Base-by-base conservation (phyloP, 1,284 basidiomycete genomes). In the Agroathelia rolfsii region DNA sequence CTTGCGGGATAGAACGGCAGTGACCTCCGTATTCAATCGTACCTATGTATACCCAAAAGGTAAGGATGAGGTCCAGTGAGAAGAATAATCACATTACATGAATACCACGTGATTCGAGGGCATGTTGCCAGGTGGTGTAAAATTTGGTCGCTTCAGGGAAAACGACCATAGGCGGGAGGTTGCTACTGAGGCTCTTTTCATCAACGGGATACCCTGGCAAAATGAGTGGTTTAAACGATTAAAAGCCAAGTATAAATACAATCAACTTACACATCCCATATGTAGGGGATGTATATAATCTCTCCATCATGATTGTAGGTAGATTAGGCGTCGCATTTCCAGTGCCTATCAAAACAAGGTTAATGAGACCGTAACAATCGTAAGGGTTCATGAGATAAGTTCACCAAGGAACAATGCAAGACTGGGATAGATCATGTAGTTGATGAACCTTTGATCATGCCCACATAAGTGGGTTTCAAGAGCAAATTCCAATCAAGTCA, bases 401-500 rank as follows among this genome's bases (percentile, higher is more conserved):
- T 19, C 8, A 36, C 14, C 6, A 9, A 13, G 30, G 21, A 28
- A 15, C 19, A 30, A 8, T 5, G 11, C 34, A 22, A 20, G 36
- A 34, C 38, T 40, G 6, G 41, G 41, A 26, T 40, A 40, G 9
- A 43, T 41, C 39, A 43, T 40, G 19, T 30, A 36, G 20, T 43
- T 41, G 22, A 43, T 43, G 34, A 43, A 43, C 31, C 41, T 43
- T n/a, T n/a, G n/a, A n/a, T n/a, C n/a, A n/a, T n/a, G n/a, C n/a
- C n/a, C n/a, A n/a, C n/a, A 14, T 8, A 14, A 8, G 15, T 8
- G 7, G 15, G 8, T 7, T 13, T 7, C 26, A 28, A 28, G 8
- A 11, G 8, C 13, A 10, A 24, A 20, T 18, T 18, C 7, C 3
- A 23, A 20, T 11, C 12, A 11, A 19, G 20, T 15, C 5, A 39